These are phyloP conservation scores for Penicillium sclerotigenum DNA, from an alignment of 2,329 filamentous ascomycete species.

Conservation along the genomic window DNA sequence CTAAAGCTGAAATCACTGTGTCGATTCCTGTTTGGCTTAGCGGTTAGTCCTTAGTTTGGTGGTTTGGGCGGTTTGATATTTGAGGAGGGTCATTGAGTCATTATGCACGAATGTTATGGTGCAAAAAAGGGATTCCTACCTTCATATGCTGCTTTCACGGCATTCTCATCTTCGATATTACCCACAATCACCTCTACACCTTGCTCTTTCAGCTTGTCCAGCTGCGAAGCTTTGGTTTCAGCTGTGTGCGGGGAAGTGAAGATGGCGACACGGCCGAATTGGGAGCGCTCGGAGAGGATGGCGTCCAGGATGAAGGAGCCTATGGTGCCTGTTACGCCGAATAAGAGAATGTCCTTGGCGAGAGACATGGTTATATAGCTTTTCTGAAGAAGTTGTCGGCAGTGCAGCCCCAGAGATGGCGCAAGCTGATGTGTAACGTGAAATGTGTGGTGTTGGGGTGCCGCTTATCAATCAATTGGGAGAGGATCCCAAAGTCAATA, in stretches of 20 bases:
- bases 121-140: slow-evolving; percentile 31
- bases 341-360: slow-evolving; percentile 47
- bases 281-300: slow-evolving; percentile 46
- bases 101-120: no score
- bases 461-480: slow-evolving; percentile 3
- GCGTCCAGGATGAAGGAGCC: slow-evolving; percentile 51
- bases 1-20: slow-evolving; percentile 64
- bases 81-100: background rate
- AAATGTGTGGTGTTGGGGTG: slow-evolving; percentile 7
- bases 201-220: slow-evolving; percentile 47
- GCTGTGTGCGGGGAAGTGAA: slow-evolving; percentile 56
- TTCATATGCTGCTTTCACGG: slow-evolving; percentile 56
- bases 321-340: slow-evolving; percentile 52
- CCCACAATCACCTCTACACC: slow-evolving; percentile 57
- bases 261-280: slow-evolving; percentile 53
- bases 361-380: slow-evolving; percentile 12
- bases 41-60: slow-evolving; percentile 2
- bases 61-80: background rate
- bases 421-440: background rate
- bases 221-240: slow-evolving; percentile 49
- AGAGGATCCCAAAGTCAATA: background rate
- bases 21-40: slow-evolving; percentile 50
- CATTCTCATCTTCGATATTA: slow-evolving; percentile 51
- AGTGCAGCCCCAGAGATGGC: background rate
- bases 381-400: background rate